Evolutionary conservation across 805 yeast species (phyloP), one percentile per base, ranked within the genome.

Genomic region (Peterozyma xylosa): DNA sequence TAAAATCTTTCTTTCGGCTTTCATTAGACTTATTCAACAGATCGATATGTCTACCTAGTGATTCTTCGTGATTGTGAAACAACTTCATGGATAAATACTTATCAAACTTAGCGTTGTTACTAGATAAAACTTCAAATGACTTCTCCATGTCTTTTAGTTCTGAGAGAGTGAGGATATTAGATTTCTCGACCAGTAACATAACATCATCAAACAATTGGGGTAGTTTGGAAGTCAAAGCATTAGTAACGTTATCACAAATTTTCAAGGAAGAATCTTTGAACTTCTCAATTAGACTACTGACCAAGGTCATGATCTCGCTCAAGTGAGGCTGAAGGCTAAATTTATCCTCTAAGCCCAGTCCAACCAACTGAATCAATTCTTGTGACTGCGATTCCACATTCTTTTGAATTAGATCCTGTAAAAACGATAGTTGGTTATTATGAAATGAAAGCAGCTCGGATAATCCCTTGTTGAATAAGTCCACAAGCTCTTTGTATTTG

Each of bases 401-500:
- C 2, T 41, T 38, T 11, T 52, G 45, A 17, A 58, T 43, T 16
- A 47, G 48, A 9, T 46, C 41, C 4, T 44, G 44, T 14, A 59
- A 42, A 21, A 50, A 51, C 9, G 30, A 18, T 9, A 48, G 50
- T 11, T 43, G 45, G 4, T 47, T 41, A 9, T 17, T 35, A 17
- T 54, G 56, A 13, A 50, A 53, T 4, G 50, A 43, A 34, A 55
- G 48, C 38, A 63, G 46, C 9, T 45, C 46, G 5, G 43, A 30
- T 11, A 65, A 39, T 33, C 64, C 64, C 4, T 46, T 43, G 39
- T 59, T 59, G 38, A 62, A 55, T 3, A 53, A 46, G 18, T 55
- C 55, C n/a, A 65, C 51, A 2, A 64, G 35, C 0, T 53, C 45
- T 43, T 59, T 63, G 45, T 67, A 58, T 35, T 54, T 57, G 5